Conservation (phyloP, 331 rosid genomes). For the Rosa hybrid region DNA sequence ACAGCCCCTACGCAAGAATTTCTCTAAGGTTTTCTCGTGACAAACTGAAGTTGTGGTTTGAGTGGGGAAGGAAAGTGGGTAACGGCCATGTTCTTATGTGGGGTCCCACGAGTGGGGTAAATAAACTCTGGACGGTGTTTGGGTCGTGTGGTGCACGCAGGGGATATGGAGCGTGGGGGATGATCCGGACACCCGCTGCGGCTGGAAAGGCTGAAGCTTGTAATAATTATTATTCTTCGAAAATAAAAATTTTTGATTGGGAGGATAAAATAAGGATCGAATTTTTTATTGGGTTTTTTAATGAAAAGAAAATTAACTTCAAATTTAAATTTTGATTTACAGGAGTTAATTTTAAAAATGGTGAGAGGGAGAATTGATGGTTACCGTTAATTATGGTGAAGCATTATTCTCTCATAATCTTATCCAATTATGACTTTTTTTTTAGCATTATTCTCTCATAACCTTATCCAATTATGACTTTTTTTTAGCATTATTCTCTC, state of each 20-base stretch:
- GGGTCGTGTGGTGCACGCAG: constrained; percentile 22
- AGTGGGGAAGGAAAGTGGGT: background rate
- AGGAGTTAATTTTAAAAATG: background rate
- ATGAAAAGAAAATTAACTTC: too few species aligned
- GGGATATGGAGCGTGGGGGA: background rate
- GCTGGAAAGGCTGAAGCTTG: background rate
- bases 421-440: too few species aligned
- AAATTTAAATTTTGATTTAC: too few species aligned
- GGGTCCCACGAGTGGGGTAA: too few species aligned
- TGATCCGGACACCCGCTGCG: too few species aligned
- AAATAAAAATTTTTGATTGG: background rate
- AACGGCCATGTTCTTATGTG: constrained; percentile 18
- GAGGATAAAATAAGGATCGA: background rate
- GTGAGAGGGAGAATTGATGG: background rate
- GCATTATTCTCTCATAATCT: background rate
- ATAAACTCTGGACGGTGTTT: background rate
- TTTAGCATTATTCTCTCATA: too few species aligned
- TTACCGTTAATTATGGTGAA: background rate
- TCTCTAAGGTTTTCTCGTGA: background rate
- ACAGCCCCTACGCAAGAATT: too few species aligned
- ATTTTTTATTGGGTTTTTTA: too few species aligned
- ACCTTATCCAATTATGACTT: too few species aligned
- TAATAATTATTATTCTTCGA: background rate
- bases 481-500: too few species aligned
- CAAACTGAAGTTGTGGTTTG: constrained; percentile 2